Evolutionary conservation across 345 rosid genomes (phyloP), one percentile per base, ranked within the genome.

Genomic region (Eucalyptus regnans): DNA sequence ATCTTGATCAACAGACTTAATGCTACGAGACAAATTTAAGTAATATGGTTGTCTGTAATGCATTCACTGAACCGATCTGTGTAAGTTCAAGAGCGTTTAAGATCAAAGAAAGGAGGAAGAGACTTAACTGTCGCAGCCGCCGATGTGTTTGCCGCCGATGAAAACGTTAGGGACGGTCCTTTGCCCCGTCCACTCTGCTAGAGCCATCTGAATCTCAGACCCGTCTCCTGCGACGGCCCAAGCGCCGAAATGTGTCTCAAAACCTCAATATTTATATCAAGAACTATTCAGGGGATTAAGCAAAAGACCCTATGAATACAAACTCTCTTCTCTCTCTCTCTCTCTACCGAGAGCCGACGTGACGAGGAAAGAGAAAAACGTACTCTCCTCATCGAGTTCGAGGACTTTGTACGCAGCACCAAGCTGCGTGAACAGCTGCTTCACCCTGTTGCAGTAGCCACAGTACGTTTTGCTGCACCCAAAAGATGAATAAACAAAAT

Each of bases 151-250:
- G 13, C 93, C 92, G 64, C 90, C 91, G 46, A 89, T 90, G 90
- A 93, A 93, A 86, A 93, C 90, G 83, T 93, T 93, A 41, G 94
- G 93, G 50, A 93, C 92, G 12, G 94, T 93, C 80, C 90, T 50
- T 88, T 84, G 91, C 66, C 91, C 90, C 29, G 92, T 93, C 94
- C 90, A 92, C 84, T 90, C 91, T 22, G 49, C 52, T 86, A 93
- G 88, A 64, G 92, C 93, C 50, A 87, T 85, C 84, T 92, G 94
- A 86, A 93, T 88, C 64, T 89, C 92, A 50, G 27, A 44, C 76
- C 92, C 93, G 89, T 93, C 93, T 87, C 92, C 94, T 91, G 87
- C 54, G 37, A 22, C 11, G 18, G 27, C 87, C n/a, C 58, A 46
- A 44, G 46, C 20, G 54, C 14, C 25, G 31, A 64, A 87, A 87